Evolutionary conservation across 768 basidiomycete species (phyloP).

Genomic region (Lactarius hatsudake): DNA sequence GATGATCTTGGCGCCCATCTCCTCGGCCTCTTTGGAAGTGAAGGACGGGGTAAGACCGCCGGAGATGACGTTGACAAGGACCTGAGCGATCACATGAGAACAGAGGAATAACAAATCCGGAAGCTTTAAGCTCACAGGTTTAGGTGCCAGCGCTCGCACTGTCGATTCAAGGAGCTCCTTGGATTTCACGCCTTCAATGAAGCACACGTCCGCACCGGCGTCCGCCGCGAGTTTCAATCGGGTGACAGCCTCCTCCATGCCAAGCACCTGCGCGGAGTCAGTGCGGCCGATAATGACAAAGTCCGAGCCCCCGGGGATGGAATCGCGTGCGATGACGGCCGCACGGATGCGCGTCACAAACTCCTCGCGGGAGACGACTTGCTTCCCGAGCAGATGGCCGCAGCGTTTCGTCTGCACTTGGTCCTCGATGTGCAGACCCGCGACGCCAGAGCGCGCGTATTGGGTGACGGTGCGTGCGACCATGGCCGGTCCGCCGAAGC

Average conservation of each 20-base stretch:
- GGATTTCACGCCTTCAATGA: conserved; percentile 76
- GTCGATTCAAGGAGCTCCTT: conserved; percentile 61
- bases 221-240: conserved; percentile 69
- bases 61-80: conserved; percentile 78
- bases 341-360: conserved; percentile 72
- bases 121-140: conserved; percentile 46
- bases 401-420: conserved; percentile 83
- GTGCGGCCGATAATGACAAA: conserved; percentile 78
- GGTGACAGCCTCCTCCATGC: conserved; percentile 71
- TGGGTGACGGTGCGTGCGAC: conserved; percentile 73
- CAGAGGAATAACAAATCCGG: background rate
- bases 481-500: conserved; percentile 72
- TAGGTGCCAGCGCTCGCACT: conserved; percentile 65
- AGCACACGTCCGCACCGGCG: conserved; percentile 76
- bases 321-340: conserved; percentile 72
- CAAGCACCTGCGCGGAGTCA: conserved; percentile 73
- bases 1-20: conserved; percentile 71
- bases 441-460: conserved; percentile 67
- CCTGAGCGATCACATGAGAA: conserved; percentile 34
- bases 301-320: conserved; percentile 71
- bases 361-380: conserved; percentile 77
- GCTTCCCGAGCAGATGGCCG: conserved; percentile 77
- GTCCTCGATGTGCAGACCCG: conserved; percentile 76
- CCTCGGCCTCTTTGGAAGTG: conserved; percentile 65
- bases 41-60: conserved; percentile 76